Base-by-base conservation (phyloP, 305 asterid species). In the Vinca major region DNA sequence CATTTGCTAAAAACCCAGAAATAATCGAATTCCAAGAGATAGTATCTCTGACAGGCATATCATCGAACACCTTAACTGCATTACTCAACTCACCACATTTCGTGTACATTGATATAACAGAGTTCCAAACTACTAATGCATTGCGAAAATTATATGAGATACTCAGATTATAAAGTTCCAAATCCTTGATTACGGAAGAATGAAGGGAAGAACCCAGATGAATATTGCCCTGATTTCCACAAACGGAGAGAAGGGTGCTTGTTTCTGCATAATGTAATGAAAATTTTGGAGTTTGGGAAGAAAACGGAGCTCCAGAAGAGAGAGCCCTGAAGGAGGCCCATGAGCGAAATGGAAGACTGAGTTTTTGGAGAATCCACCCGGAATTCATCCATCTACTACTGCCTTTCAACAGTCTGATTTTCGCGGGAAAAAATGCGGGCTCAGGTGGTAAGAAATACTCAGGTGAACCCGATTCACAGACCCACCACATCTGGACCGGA, bases 1-100 rank as follows among this genome's bases (percentile, higher is more conserved):
- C 85, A 7, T 52, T 74, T 72, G 55, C 86, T 74, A 88, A 45
- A 70, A 86, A 83, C 68, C 93, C 97, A 19, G 96, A 88, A 73
- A 90, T 77, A 44, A 92, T 81, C 0, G 98, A 82, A 80, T 92
- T 92, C 94, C 97, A 88, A 0, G 97, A 85, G 37, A 90, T 84
- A 8, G 86, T 81, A 68, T 90, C 97, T 74, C 69, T 90, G 0
- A 73, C 57, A 44, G 85, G 91, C 93, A 88, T 86, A 56, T 76
- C 85, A 58, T 90, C 94, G 77, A 92, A 90, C 92, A 90, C 56
- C 72, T 87, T 80, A 6, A 73, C 75, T 44, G 96, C 96, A 58
- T 77, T 76, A 0, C 21, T 0, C 19, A 86, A 61, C 1, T 68
- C 64, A 13, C 95, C 88, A 48, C 81, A 75, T 71, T 77, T 80